These are phyloP conservation scores for Diplodia seriata DNA, from an alignment of 2,329 filamentous ascomycete species.

Conservation along the genomic window DNA sequence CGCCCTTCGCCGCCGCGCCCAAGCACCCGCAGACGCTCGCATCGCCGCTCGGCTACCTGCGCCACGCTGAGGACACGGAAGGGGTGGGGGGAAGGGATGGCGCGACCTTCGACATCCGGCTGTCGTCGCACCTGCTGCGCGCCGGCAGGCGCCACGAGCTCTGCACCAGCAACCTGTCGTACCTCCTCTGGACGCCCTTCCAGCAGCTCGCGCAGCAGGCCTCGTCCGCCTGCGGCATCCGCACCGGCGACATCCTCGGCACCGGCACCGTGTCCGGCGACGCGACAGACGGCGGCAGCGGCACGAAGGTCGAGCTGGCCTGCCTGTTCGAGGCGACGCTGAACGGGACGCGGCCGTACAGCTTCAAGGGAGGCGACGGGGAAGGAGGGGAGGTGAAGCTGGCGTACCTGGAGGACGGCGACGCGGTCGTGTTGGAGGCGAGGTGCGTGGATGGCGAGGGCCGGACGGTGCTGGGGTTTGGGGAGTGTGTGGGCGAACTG, in stretches of 20 bases:
- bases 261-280: conserved; percentile 55
- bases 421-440: conserved; percentile 48
- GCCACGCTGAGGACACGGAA: conserved; percentile 37
- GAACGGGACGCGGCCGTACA: conserved; percentile 44
- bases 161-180: conserved; percentile 44
- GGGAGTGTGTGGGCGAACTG: conserved; percentile 49
- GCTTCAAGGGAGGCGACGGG: conserved; percentile 33
- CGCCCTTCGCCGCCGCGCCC: conserved; percentile 41
- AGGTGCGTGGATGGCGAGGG: conserved; percentile 44
- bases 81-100: too few relatives aligned
- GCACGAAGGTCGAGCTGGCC: conserved; percentile 33
- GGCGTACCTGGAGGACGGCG: conserved; percentile 52
- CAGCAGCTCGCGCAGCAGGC: conserved; percentile 55
- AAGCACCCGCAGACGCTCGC: conserved; percentile 31
- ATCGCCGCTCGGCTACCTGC: conserved; percentile 36
- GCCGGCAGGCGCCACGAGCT: conserved; percentile 37
- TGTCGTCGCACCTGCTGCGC: conserved; percentile 39
- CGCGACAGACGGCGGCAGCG: conserved; percentile 45
- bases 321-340: conserved; percentile 53
- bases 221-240: conserved; percentile 51
- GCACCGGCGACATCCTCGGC: conserved; percentile 53
- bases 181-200: conserved; percentile 56
- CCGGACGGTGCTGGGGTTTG: conserved; percentile 48
- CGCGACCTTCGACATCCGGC: conserved; percentile 42
- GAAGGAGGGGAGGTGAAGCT: conserved; percentile 40